phyloP scores from a whole-genome alignment of 768 basidiomycete species.

The Austroboletus festivus region DNA sequence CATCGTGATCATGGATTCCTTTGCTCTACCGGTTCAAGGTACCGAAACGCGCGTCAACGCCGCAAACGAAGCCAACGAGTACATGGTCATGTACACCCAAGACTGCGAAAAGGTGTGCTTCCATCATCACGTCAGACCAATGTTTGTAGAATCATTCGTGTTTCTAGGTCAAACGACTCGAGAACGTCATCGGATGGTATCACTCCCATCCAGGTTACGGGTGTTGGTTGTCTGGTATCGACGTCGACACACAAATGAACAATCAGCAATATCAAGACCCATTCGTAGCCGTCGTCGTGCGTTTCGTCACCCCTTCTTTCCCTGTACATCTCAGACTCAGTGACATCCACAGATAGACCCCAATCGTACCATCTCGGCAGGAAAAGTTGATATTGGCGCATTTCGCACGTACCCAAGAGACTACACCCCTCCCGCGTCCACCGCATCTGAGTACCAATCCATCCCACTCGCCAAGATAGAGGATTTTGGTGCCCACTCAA shows the following conservation, averaged over 20 bases:
- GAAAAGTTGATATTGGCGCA: slow-evolving; percentile 98
- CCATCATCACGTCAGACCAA: background rate
- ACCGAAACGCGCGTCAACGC: slow-evolving; percentile 99
- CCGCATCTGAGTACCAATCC: slow-evolving; percentile 86
- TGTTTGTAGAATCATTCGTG: background rate
- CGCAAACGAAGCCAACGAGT: slow-evolving; percentile 92
- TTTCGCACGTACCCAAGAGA: slow-evolving; percentile 97
- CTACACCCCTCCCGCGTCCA: slow-evolving; percentile 75
- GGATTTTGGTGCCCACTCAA: slow-evolving; percentile 98
- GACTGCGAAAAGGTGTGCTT: slow-evolving; percentile 69
- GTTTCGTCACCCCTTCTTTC: slow-evolving; percentile 25
- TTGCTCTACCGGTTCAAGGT: slow-evolving; percentile 95
- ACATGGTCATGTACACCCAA: slow-evolving; percentile 93
- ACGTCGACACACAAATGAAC: slow-evolving; percentile 93
- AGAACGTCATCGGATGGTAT: slow-evolving; percentile 95
- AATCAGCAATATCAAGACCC: slow-evolving; percentile 96
- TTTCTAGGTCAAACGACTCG: slow-evolving; percentile 71
- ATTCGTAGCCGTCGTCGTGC: slow-evolving; percentile 92
- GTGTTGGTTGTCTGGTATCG: slow-evolving; percentile 98
- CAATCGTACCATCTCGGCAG: slow-evolving; percentile 96
- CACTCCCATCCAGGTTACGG: slow-evolving; percentile 99
- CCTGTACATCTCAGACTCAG: background rate
- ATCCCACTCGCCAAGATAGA: slow-evolving; percentile 97
- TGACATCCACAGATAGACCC: slow-evolving; percentile 77
- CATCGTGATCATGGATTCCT: slow-evolving; percentile 90